These are phyloP conservation scores for Lecanicillium sp. DNA, from an alignment of 2,329 filamentous ascomycete genomes.

Conservation along the genomic window DNA sequence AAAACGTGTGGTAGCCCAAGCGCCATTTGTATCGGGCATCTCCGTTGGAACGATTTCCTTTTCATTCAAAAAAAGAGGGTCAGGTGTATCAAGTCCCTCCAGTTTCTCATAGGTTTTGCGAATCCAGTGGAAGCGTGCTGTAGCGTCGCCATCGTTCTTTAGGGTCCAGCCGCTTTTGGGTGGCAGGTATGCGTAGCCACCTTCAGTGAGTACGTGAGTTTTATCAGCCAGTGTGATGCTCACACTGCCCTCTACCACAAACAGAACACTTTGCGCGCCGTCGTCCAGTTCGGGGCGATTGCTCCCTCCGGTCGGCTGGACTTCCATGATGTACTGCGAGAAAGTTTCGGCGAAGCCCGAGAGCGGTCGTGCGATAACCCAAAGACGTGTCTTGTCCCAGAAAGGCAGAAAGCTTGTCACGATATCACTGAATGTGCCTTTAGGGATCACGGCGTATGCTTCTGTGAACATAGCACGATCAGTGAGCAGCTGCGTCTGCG, in stretches of 20 bases:
- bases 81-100: slow-evolving; percentile 1
- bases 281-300: slow-evolving; percentile 9
- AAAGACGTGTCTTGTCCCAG: slow-evolving; percentile 6
- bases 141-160: slow-evolving; percentile 1
- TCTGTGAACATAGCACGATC: slow-evolving; percentile 9
- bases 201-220: neutral
- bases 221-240: slow-evolving; percentile 2
- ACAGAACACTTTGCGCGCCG: slow-evolving; percentile 2
- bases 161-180: slow-evolving; percentile 7
- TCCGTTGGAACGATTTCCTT: slow-evolving; percentile 2
- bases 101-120: slow-evolving; percentile 4
- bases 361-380: slow-evolving; percentile 6
- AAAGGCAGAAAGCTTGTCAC: slow-evolving; percentile 7
- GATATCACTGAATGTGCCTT: slow-evolving; percentile 6
- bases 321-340: slow-evolving; percentile 8
- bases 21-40: slow-evolving; percentile 5
- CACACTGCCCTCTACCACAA: slow-evolving; percentile 6
- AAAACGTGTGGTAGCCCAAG: slow-evolving; percentile 7
- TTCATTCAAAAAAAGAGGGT: slow-evolving; percentile 5
- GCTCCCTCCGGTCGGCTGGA: slow-evolving; percentile 5
- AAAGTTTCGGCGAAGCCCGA: slow-evolving; percentile 8
- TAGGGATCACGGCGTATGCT: slow-evolving; percentile 6
- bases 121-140: slow-evolving; percentile 7
- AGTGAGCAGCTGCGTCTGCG: slow-evolving; percentile 6
- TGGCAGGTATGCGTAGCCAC: slow-evolving; percentile 6